Evolutionary conservation across 106 monocot species (phyloP), one percentile per base, ranked within the genome.

Genomic region (Iris macrosiphon): DNA sequence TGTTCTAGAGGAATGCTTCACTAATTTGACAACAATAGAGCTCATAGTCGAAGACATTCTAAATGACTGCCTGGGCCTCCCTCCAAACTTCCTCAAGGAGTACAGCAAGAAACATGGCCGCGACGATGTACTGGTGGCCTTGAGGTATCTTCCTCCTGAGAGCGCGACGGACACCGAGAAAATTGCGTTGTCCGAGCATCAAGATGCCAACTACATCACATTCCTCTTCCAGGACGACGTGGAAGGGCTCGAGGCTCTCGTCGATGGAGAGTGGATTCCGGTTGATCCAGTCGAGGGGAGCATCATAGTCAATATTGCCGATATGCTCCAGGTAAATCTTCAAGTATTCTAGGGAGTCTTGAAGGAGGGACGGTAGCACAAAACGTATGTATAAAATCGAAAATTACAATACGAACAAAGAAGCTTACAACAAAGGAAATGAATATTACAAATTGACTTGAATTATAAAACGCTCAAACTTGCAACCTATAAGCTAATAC

Each of bases 271-370:
- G 24, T 82, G 81, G 76, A 64, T 82, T 42, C 41, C 54, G 3
- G 71, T 44, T 7, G 62, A 58, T 1, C 75, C 74, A 15, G 22
- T 10, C 13, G 59, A 70, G 7, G 70, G 60, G 8, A 62, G 43
- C 65, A 75, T 81, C 23, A 40, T 81, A 9, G 76, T 76, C 37
- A 82, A 82, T 37, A 7, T 82, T 11, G 81, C 63, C 9, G 81
- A 82, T 34, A 47, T 69, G 12, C 46, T 82, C 55, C 81, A 82
- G 67, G 81, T 82, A 40, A 7, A n/a, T 5, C 10, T 37, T n/a
- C 34, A 45, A 45, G 32, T 26, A 22, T 23, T 4, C 13, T 7
- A 7, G 13, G 7, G 4, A 4, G 11, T 38, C 13, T 38, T 38
- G 37, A n/a, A n/a, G n/a, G n/a, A n/a, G n/a, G n/a, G n/a, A n/a